Base-by-base conservation (phyloP, 83 land plant species). In the Picea abies region DNA sequence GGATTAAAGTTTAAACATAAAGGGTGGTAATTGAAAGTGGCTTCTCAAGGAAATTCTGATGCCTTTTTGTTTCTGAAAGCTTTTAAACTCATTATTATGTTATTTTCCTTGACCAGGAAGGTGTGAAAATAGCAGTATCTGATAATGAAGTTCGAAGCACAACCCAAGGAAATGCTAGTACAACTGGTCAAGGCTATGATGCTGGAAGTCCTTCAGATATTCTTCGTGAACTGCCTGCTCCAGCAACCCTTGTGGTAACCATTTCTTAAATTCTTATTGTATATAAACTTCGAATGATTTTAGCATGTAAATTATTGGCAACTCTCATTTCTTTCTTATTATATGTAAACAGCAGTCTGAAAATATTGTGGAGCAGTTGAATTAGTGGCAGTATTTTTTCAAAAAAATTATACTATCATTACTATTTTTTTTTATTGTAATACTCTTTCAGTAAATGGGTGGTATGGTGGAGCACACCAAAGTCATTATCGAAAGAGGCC, bases 191-290 rank as follows among this genome's bases (percentile, higher is more conserved):
- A 63, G 88, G 88, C 71, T 80, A 56, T 83, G 91, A 83, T 85
- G 84, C 83, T 71, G 81, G 79, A 22, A 86, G 83, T 19, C 88
- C 91, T 79, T 90, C 83, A 79, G 83, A 78, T 17, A 72, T 90
- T 29, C 70, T 90, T 80, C 75, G 75, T 35, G 90, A 90, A 83
- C 88, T 90, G 22, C 91, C 91, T 14, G 76, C 91, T 60, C 91
- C 91, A 49, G 83, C 91, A 49, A 84, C 85, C 23, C 91, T 90
- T 77, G 91, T 78, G 86, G 91, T 89, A 89, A 84, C n/a, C 77
- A 1, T 39, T 19, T 73, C 12, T 41, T 73, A 9, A 1, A 20
- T 19, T 73, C 12, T 41, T 73, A 9, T 73, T 7, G 4, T 44
- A 23, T 20, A 44, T 20, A 70, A 19, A 17, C 77, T 41, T 73